phyloP scores from a whole-genome alignment of 805 yeast species.

The Metschnikowia shivogae region DNA sequence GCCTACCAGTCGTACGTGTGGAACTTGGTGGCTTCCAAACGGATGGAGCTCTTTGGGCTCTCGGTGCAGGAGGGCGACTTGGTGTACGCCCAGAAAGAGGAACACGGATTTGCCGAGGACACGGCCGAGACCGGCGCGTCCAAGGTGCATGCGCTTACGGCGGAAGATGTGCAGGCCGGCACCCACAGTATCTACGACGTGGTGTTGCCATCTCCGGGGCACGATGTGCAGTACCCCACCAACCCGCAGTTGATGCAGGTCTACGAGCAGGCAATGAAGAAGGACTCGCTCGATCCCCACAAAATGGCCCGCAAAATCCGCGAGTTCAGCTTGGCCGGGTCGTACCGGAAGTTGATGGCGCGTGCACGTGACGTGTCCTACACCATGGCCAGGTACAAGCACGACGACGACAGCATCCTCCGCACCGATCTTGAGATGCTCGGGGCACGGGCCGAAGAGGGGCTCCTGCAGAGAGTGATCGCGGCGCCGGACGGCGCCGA shows the following conservation, averaged over 20 bases:
- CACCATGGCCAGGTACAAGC: constrained; percentile 55
- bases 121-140: constrained; percentile 50
- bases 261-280: constrained; percentile 69
- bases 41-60: constrained; percentile 69
- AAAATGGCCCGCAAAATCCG: constrained; percentile 79
- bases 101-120: constrained; percentile 67
- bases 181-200: constrained; percentile 72
- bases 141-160: constrained; percentile 72
- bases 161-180: constrained; percentile 59
- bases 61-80: constrained; percentile 77
- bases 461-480: constrained; percentile 21
- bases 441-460: constrained; percentile 19
- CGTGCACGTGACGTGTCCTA: constrained; percentile 64
- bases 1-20: constrained; percentile 96
- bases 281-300: constrained; percentile 79
- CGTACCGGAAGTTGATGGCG: constrained; percentile 71
- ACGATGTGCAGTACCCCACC: constrained; percentile 80
- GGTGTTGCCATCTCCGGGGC: constrained; percentile 96
- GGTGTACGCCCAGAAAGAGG: constrained; percentile 46
- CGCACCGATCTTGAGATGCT: constrained; percentile 67
- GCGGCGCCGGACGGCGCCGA: constrained; percentile 24
- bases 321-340: constrained; percentile 90
- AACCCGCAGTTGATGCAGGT: constrained; percentile 55
- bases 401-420: constrained; percentile 66
- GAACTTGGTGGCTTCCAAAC: constrained; percentile 79